Base-by-base conservation (phyloP, 148 eudicot species). In the Salicornia ramosissima region DNA sequence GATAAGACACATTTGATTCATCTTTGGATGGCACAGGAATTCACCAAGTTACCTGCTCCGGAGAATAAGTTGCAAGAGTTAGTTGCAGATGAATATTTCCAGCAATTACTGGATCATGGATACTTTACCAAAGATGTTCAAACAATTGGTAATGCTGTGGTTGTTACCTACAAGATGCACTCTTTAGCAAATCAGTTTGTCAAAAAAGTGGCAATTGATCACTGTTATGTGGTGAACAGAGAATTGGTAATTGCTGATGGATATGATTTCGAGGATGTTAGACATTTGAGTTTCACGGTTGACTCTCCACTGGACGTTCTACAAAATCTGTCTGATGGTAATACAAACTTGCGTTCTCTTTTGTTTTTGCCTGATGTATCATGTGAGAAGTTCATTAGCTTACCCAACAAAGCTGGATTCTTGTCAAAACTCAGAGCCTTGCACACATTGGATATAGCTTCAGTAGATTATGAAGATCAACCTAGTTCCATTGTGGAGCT, bases 81-180 rank as follows among this genome's bases (percentile, higher is more conserved):
- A 11, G 21, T 40, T 28, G 73, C 64, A 18, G 73, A 56, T 15
- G 52, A 40, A 56, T 43, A 57, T 12, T n/a, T 36, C 42, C 42
- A 36, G 5, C 9, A 3, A 36, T 70, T 29, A 18, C 0, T 25
- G 24, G 19, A 21, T 47, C 58, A 30, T 22, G 4, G 6, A 39
- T 28, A 26, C 43, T 40, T 55, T 55, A 54, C 26, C 21, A 19
- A 3, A 29, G 45, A 42, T 2, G 28, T 0, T 11, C 13, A 24
- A 33, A 13, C 2, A 11, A 58, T 22, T 24, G 40, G 10, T 42
- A 24, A 5, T 26, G 2, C 0, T 10, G 65, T 0, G 40, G 1
- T 0, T 0, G 7, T 29, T 6, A 42, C 28, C 42, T 70, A 43
- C 65, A 58, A 57, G 54, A 58, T 43, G 54, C 28, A 46, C 1